These are phyloP conservation scores for Mycena pura DNA, from an alignment of 768 basidiomycete genomes.

Conservation along the genomic window DNA sequence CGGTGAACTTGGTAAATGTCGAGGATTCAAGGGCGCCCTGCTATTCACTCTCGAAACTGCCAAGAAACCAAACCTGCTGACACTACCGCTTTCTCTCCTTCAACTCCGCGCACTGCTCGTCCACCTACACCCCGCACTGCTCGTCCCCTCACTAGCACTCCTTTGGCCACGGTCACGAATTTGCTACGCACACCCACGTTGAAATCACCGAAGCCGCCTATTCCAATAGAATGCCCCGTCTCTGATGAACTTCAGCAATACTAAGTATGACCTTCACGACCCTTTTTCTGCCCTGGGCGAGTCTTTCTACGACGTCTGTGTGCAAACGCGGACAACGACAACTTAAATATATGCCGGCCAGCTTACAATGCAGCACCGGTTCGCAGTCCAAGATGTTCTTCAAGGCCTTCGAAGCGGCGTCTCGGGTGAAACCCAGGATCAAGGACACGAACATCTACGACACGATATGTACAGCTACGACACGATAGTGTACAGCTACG, in stretches of 20 bases:
- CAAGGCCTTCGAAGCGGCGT: conserved; percentile 14
- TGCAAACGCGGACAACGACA: conserved; percentile 1
- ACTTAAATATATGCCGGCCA: background rate
- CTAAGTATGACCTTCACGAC: conserved; percentile 17
- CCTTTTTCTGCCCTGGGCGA: conserved; percentile 14
- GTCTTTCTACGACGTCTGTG: conserved; percentile 13
- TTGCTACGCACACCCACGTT: conserved; percentile 31
- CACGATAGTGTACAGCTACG: conserved; percentile 22
- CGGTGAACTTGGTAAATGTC: conserved; percentile 36
- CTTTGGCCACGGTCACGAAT: conserved; percentile 31
- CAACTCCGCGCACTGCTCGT: no score
- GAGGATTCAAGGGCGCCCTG: conserved; percentile 41
- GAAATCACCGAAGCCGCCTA: conserved; percentile 12
- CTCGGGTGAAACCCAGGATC: conserved; percentile 7
- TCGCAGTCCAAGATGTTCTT: conserved; percentile 17
- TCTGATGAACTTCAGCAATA: conserved; percentile 14
- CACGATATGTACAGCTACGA: no score
- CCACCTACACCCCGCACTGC: no score
- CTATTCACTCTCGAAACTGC: conserved; percentile 24
- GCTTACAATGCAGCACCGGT: background rate
- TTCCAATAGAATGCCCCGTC: conserved; percentile 11
- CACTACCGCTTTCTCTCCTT: conserved; percentile 29
- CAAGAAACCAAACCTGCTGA: conserved; percentile 22
- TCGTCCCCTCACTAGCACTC: no score
- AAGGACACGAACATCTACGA: conserved; percentile 23